Conservation (phyloP, 768 basidiomycete genomes). For the Fomitopsis serialis region DNA sequence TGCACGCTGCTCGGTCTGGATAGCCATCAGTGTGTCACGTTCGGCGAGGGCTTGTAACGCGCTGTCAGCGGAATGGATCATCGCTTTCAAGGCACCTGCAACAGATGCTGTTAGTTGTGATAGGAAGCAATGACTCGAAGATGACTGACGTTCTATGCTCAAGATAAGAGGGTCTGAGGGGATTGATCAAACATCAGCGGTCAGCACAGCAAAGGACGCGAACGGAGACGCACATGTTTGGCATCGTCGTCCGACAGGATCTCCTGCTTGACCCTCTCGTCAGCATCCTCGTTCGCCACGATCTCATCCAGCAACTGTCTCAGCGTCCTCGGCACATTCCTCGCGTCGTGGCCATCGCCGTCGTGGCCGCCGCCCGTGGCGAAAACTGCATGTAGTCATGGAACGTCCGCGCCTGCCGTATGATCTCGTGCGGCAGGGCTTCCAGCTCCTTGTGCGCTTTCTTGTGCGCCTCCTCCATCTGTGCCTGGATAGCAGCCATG, state of each 20-base stretch:
- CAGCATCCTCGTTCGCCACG: conserved; percentile 25
- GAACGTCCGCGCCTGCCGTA: conserved; percentile 32
- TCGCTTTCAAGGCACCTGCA: conserved; percentile 11
- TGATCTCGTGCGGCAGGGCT: conserved; percentile 32
- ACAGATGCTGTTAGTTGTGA: no score
- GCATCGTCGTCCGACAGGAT: conserved; percentile 38
- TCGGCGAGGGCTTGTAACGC: conserved; percentile 13
- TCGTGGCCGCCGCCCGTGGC: conserved; percentile 8
- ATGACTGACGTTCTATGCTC: conserved; percentile 39
- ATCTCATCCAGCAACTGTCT: conserved; percentile 38
- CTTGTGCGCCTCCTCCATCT: conserved; percentile 2
- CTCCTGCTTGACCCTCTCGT: conserved; percentile 31
- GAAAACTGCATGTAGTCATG: conserved; percentile 36
- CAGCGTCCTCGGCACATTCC: conserved; percentile 23
- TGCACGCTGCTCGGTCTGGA: not conserved
- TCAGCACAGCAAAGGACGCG: not conserved
- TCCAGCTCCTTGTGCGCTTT: conserved; percentile 29
- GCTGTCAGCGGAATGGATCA: conserved; percentile 15
- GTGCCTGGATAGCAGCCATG: not conserved
- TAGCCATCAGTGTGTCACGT: conserved; percentile 9
- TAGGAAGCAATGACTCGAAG: no score
- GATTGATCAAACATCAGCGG: not conserved
- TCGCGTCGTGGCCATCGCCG: conserved; percentile 3
- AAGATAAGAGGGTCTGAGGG: conserved; percentile 34
- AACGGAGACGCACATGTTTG: conserved; percentile 30